Base-by-base conservation (phyloP, 2,329 filamentous ascomycete species). In the Emericellopsis cladophorae region DNA sequence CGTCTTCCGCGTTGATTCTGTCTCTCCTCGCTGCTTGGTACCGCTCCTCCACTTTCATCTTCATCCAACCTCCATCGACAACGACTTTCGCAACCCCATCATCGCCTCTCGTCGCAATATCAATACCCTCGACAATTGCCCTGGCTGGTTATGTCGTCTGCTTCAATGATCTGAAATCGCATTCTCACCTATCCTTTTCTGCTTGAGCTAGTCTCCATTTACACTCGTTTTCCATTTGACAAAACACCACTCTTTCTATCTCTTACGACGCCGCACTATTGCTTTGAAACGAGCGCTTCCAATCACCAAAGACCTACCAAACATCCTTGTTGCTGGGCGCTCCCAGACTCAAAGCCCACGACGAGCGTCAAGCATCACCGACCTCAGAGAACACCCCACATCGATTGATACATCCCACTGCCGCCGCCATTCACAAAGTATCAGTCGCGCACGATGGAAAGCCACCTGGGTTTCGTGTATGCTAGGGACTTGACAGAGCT, bases 161-260 rank as follows among this genome's bases (percentile, higher is more conserved):
- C 49, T 54, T 55, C 48, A 40, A 46, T 48, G 49, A 49, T 52
- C 47, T 53, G 52, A 50, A 40, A 49, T 40, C 41, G 37, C 51
- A 48, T 48, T 47, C 45, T 33, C 26, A 22, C 23, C 8, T 34
- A 22, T 32, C 8, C 31, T 31, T 18, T 36, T 49, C n/a, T 48
- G 49, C 52, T 46, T 54, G 66, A 69, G 65, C 66, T 67, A 67
- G 66, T 61, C 65, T 67, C 64, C 54, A 53, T 55, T 55, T 62
- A 51, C 65, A 61, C 60, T 67, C 65, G 61, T 66, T 67, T 58
- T 48, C 48, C 48, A 4, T 29, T 29, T 3, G 26, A 9, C 26
- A 29, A 29, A 9, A 9, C 26, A 29, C 26, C 26, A 29, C 26
- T 29, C 26, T 12, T 29, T 29, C 26, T 12, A 29, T 29, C 12